Base-by-base conservation (phyloP, 169 alveolate species). In the Babesia sp. region DNA sequence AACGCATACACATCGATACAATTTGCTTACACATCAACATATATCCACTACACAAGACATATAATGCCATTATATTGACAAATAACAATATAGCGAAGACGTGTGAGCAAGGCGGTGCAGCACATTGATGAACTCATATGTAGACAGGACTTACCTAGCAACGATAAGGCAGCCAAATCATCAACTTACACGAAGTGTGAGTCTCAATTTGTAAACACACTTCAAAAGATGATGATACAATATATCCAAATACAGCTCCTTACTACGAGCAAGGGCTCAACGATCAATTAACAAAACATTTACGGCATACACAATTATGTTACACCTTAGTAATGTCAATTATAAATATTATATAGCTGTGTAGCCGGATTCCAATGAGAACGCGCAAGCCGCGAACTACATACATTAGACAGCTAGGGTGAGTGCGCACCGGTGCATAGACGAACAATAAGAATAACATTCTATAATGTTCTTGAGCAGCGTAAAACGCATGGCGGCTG, bases 241-340 rank as follows among this genome's bases (percentile, higher is more conserved):
- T 7, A 48, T 18, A 48, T 48, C 33, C 20, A 28, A 18, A 48
- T 20, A 48, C 56, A 48, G 33, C 33, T 18, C 56, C 56, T 6
- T 54, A 29, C 61, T 54, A 54, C 61, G 41, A 54, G 61, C 41
- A 54, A 20, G 34, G 61, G 36, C 61, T 20, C 37, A 54, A 5
- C 11, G 22, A n/a, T 9, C 61, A 54, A n/a, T 26, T 12, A 22
- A 6, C 22, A 54, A 20, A 7, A 4, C 9, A 4, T 24, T 3
- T 9, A 54, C 8, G 41, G 5, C 61, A 12, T 54, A 22, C 6
- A 29, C 61, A 54, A 54, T 24, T 48, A 6, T 48, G 56, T 48
- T 11, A 48, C 56, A 26, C 8, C 56, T 48, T 48, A 16, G 8
- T 48, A 6, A 16, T 11, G 8, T 6, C 8, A 16, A 6, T 16